phyloP scores from a whole-genome alignment of 1,284 basidiomycete species.

The Heliocybe sulcata region DNA sequence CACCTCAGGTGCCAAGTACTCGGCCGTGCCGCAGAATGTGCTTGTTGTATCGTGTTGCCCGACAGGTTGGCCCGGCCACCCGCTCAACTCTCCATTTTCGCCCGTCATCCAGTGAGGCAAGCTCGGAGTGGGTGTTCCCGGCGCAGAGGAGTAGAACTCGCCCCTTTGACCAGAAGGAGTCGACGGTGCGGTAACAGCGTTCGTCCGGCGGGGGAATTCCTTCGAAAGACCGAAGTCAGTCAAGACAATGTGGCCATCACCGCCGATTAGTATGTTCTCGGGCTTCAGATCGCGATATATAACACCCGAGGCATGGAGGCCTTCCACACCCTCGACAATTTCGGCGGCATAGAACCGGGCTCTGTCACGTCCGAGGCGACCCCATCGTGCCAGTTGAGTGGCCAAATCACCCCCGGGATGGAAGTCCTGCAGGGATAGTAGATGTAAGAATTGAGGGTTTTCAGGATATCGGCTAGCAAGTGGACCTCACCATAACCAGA shows the following conservation, averaged over 20 bases:
- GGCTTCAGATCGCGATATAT: slow-evolving; percentile 90
- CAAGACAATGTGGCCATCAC: slow-evolving; percentile 90
- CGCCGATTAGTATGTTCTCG: slow-evolving; percentile 92
- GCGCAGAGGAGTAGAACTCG: slow-evolving; percentile 43
- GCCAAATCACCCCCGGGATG: slow-evolving; percentile 95
- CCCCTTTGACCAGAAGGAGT: slow-evolving; percentile 45
- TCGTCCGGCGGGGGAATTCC: slow-evolving; percentile 61
- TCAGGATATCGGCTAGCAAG: slow-evolving; percentile 15
- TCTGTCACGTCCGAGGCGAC: slow-evolving; percentile 83
- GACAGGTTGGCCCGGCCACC: slow-evolving; percentile 43
- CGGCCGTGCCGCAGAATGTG: slow-evolving; percentile 88
- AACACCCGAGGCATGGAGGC: slow-evolving; percentile 80
- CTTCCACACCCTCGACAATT: slow-evolving; percentile 92
- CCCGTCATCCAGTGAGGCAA: slow-evolving; percentile 69
- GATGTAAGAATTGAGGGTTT: slow-evolving; percentile 15
- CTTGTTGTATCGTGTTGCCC: slow-evolving; percentile 59
- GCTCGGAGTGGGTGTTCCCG: slow-evolving; percentile 36
- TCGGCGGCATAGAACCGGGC: slow-evolving; percentile 95
- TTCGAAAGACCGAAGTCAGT: slow-evolving; percentile 95
- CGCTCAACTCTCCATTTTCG: slow-evolving; percentile 39
- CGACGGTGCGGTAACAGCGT: slow-evolving; percentile 40
- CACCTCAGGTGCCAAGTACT: slow-evolving; percentile 92
- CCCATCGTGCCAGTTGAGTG: slow-evolving; percentile 93
- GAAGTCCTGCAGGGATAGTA: slow-evolving; percentile 69
- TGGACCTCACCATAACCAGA: slow-evolving; percentile 66